Evolutionary conservation across 148 eudicot genomes (phyloP), one percentile per base, ranked within the genome.

Genomic region (Rheum nobile): DNA sequence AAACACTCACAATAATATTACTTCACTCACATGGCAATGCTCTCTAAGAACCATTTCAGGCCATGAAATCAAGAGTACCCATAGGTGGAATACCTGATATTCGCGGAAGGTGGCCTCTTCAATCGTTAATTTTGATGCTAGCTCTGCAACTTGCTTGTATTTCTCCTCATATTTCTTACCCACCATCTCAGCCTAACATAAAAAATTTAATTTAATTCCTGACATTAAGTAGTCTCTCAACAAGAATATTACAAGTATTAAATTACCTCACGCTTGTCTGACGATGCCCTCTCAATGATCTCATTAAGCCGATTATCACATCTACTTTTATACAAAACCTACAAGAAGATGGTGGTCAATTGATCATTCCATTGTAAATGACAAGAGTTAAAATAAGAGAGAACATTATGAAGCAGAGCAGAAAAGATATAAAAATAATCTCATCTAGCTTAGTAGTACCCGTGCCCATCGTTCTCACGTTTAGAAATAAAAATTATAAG

Each of bases 31-130:
- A 63, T 14, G 31, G n/a, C 38, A 31, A 34, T 65, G 39, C 41
- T 31, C 10, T 32, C 8, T 65, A 34, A 65, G 38, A 32, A 34
- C 39, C 70, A 65, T 31, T 34, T 34, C 9, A 65, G 41, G 70
- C 5, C 70, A 32, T 65, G 7, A 8, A 32, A 32, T 63, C 34
- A 17, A n/a, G 7, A 32, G 37, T 19, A 65, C 39, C 21, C 29
- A 16, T 38, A 52, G 67, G 50, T 46, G 44, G 67, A 46, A 69
- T 74, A 91, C 99, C 97, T 91, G 99, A 79, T 87, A 85, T 79
- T 95, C 99, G 65, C 99, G 97, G 78, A 91, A 92, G 32, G 88
- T 83, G 43, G 99, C 99, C 87, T 95, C 99, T 82, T 95, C 99
- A 76, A 95, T 86, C 1, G 97, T 91, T 55, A 95, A 75, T 79